Evolutionary conservation across 2,329 filamentous ascomycete genomes (phyloP), one percentile per base, ranked within the genome.

Genomic region (Sporothrix protearum): DNA sequence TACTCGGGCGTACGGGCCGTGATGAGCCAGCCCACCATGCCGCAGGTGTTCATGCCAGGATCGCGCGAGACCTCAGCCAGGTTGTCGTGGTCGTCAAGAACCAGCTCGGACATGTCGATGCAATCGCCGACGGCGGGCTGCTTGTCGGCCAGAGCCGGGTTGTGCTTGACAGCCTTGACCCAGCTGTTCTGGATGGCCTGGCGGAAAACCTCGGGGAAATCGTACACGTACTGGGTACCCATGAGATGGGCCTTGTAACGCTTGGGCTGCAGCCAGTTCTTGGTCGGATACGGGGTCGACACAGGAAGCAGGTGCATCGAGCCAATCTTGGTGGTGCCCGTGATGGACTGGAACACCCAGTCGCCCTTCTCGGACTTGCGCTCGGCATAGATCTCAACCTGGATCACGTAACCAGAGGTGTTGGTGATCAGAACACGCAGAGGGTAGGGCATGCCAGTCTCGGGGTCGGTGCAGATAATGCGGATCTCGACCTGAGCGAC

Each of bases 141-240:
- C 84, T 93, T 93, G 55, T 93, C 89, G 67, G 89, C 88, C 73
- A 97, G 84, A 25, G 86, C 85, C 12, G 93, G 86, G 77, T 95
- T 90, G 80, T 90, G 90, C 80, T 90, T 89, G 75, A 92, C 86
- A 71, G 90, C 89, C 80, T 91, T 90, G 78, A 85, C 83, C 96
- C 96, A 99, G 82, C 89, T 92, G 86, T 97, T 97, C 85, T 97
- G 94, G 79, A 97, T 93, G 59, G 96, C 94, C 83, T 98, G 96
- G 79, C 96, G 90, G 92, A 99, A 99, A 66, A 99, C 90, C 86
- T 99, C 96, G 39, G 96, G 96, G 91, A 99, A 99, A 82, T 99
- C 96, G 81, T 99, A 99, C 70, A 98, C 96, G 80, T 97, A 99
- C 83, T 99, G 96, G 36, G 96, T 99, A 75, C 96, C 96, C 94